Percentiles rank a stretch among this genome's conserved stretches.
Conservation (phyloP, 148 eudicot species). For the Amaranthus cruentus region DNA sequence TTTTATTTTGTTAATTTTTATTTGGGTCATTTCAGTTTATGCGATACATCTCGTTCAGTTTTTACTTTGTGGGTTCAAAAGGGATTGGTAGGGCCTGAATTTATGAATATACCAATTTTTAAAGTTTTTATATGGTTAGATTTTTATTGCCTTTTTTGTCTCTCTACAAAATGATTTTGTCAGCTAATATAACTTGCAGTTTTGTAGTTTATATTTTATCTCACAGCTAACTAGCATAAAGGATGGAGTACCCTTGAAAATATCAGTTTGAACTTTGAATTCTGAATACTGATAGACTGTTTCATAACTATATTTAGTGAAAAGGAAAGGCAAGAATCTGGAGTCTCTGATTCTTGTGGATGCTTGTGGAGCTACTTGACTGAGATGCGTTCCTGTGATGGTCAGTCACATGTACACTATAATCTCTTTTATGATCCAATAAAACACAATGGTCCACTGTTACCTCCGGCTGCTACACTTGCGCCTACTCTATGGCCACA, state of each 20-base stretch:
- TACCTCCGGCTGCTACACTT: slow-evolving; percentile 98
- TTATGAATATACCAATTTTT: too few relatives aligned
- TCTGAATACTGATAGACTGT: background rate
- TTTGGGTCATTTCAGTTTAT: too few relatives aligned
- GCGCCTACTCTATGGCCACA: slow-evolving; percentile 99
- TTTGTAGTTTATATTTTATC: background rate
- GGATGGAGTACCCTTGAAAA: background rate
- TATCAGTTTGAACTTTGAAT: background rate
- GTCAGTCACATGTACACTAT: slow-evolving; percentile 70
- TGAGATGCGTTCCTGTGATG: slow-evolving; percentile 61
- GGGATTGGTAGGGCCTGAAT: too few relatives aligned
- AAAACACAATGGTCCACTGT: slow-evolving; percentile 58
- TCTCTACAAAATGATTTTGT: too few relatives aligned
- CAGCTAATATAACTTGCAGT: background rate
- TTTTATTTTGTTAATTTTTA: too few relatives aligned
- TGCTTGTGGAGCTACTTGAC: slow-evolving; percentile 85
- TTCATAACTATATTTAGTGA: slow-evolving; percentile 45
- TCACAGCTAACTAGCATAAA: background rate
- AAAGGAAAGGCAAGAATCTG: slow-evolving; percentile 77
- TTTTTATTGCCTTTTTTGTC: too few relatives aligned
- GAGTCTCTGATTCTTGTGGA: slow-evolving; percentile 66
- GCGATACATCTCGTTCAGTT: too few relatives aligned
- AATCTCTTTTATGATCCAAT: slow-evolving; percentile 72
- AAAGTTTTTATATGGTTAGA: too few relatives aligned
- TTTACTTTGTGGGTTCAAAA: too few relatives aligned